Evolutionary conservation across 257 asterid genomes (phyloP).

Genomic region (Avicennia marina): DNA sequence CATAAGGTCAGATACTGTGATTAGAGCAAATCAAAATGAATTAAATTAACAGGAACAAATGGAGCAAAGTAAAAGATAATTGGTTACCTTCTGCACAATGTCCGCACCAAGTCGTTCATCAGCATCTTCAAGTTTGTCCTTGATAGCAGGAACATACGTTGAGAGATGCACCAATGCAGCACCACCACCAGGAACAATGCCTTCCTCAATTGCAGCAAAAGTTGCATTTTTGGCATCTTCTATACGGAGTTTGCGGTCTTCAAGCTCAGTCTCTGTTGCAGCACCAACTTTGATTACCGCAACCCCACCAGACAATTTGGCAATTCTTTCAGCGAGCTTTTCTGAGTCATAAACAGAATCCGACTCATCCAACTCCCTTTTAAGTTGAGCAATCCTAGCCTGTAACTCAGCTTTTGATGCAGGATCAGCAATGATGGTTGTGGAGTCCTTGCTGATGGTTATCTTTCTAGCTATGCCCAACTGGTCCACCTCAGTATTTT

Average conservation of each 20-base stretch:
- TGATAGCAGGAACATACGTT: slow-evolving; percentile 64
- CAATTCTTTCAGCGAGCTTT: slow-evolving; percentile 93
- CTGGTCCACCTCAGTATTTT: slow-evolving; percentile 70
- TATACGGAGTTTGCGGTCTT: slow-evolving; percentile 86
- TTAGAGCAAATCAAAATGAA: too few species aligned
- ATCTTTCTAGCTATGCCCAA: slow-evolving; percentile 88
- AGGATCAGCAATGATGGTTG: slow-evolving; percentile 91
- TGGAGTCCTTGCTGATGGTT: slow-evolving; percentile 71
- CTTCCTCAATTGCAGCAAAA: slow-evolving; percentile 99
- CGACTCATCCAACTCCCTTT: slow-evolving; percentile 66
- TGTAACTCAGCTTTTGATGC: slow-evolving; percentile 95
- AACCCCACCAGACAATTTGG: slow-evolving; percentile 94
- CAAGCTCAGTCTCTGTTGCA: slow-evolving; percentile 94
- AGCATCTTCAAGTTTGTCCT: slow-evolving; percentile 73
- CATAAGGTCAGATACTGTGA: too few species aligned
- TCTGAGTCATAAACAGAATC: slow-evolving; percentile 81
- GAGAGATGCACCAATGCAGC: slow-evolving; percentile 97
- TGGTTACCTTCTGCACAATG: slow-evolving; percentile 76
- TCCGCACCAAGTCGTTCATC: slow-evolving; percentile 94
- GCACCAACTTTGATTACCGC: slow-evolving; percentile 98
- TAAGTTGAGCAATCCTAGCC: slow-evolving; percentile 81
- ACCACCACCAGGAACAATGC: slow-evolving; percentile 98
- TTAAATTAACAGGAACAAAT: too few species aligned
- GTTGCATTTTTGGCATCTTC: slow-evolving; percentile 99
- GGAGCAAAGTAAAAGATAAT: background rate